phyloP scores from a whole-genome alignment of 2,329 filamentous ascomycete genomes.

The Epicoccum nigrum region DNA sequence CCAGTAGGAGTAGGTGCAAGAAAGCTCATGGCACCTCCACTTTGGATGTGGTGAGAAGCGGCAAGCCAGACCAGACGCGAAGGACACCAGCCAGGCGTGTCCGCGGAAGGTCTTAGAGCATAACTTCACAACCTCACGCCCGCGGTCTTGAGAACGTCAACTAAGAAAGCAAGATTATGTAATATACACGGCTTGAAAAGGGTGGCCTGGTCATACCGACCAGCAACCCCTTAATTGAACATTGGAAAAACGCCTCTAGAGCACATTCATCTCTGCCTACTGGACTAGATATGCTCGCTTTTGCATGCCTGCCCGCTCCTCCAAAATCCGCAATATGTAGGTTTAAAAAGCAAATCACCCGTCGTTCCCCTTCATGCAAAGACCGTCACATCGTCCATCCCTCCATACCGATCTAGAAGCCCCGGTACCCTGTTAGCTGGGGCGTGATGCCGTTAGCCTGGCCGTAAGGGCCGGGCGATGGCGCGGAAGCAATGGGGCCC shows the following conservation, averaged over 20 bases:
- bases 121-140: no score
- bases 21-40: no score
- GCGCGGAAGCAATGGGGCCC: slow-evolving; percentile 67
- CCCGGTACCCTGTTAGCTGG: slow-evolving; percentile 72
- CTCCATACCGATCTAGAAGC: slow-evolving; percentile 34
- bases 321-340: slow-evolving; percentile 36
- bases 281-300: slow-evolving; percentile 20
- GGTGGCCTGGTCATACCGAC: slow-evolving; percentile 24
- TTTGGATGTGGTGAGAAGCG: no score
- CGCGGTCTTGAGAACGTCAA: neutral
- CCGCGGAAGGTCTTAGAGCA: no score
- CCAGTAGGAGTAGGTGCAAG: no score
- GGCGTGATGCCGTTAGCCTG: slow-evolving; percentile 89
- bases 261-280: slow-evolving; percentile 35
- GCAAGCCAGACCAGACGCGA: no score
- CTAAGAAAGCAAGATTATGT: slow-evolving; percentile 29
- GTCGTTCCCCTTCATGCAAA: slow-evolving; percentile 15
- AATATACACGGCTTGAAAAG: slow-evolving; percentile 35
- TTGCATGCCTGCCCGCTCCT: slow-evolving; percentile 37
- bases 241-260: slow-evolving; percentile 44
- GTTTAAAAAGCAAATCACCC: slow-evolving; percentile 20
- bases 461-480: slow-evolving; percentile 71
- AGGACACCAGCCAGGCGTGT: no score
- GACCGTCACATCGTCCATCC: slow-evolving; percentile 2
- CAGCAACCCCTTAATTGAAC: slow-evolving; percentile 23